Percentiles rank a stretch among this genome's conserved stretches.
Conservation (phyloP, 495 filamentous ascomycete genomes). For the Daldinia grandis region DNA sequence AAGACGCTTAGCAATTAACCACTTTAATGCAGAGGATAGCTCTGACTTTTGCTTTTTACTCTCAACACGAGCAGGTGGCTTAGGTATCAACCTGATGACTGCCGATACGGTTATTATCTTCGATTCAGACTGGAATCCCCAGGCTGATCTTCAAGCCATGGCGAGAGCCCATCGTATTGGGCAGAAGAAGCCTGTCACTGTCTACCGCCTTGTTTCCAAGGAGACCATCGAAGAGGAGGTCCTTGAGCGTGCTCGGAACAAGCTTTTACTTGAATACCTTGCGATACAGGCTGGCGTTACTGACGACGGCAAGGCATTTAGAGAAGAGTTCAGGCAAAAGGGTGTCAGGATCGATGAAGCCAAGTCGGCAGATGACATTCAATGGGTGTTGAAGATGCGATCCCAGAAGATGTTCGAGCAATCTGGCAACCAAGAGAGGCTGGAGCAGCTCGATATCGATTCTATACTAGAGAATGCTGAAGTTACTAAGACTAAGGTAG, state of each 20-base stretch:
- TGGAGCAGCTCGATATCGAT: slow-evolving; percentile 99
- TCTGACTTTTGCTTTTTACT: slow-evolving; percentile 96
- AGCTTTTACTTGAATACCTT: slow-evolving; percentile 97
- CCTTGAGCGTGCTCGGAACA: slow-evolving; percentile 93
- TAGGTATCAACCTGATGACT: slow-evolving; percentile 99
- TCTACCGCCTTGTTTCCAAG: slow-evolving; percentile 94
- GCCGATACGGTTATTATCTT: slow-evolving; percentile 98
- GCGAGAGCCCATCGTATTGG: slow-evolving; percentile 97
- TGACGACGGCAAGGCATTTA: slow-evolving; percentile 84
- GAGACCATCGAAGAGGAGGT: slow-evolving; percentile 99
- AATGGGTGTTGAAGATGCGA: slow-evolving; percentile 88
- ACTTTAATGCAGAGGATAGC: slow-evolving; percentile 95
- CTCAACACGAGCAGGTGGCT: slow-evolving; percentile 92
- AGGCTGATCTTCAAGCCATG: slow-evolving; percentile 98
- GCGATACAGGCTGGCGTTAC: slow-evolving; percentile 97
- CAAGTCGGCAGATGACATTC: slow-evolving; percentile 87
- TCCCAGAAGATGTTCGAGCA: slow-evolving; percentile 98
- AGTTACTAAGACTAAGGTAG: slow-evolving; percentile 90
- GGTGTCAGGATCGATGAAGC: slow-evolving; percentile 73
- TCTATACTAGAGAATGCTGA: slow-evolving; percentile 95
- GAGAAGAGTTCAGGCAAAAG: slow-evolving; percentile 62
- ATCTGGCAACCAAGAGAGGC: slow-evolving; percentile 90
- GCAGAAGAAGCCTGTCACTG: slow-evolving; percentile 92
- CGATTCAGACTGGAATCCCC: slow-evolving; percentile 99
- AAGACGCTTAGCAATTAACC: slow-evolving; percentile 91